Percentiles rank a stretch among this genome's conserved stretches.
These are phyloP conservation scores for Amaranthus palmeri DNA, from an alignment of 148 eudicot species.

Conservation along the genomic window DNA sequence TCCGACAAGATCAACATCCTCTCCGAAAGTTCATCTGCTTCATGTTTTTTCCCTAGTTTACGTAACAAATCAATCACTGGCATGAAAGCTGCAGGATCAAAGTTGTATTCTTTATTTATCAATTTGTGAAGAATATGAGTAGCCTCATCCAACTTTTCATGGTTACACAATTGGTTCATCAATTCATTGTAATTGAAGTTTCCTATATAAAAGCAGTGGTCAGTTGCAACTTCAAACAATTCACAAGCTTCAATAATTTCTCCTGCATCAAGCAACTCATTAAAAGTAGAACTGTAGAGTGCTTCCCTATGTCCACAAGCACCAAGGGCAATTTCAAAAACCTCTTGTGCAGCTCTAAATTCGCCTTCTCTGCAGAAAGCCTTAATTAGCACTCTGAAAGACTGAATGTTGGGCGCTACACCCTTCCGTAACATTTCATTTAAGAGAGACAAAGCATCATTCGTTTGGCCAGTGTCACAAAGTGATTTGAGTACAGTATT, in stretches of 20 bases:
- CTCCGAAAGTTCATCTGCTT: constrained; percentile 71
- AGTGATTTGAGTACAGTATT: constrained; percentile 56
- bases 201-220: constrained; percentile 58
- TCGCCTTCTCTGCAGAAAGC: constrained; percentile 82
- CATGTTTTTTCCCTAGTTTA: constrained; percentile 60
- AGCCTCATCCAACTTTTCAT: constrained; percentile 62
- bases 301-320: constrained; percentile 67
- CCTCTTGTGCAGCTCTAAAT: constrained; percentile 80
- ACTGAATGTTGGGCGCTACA: constrained; percentile 57
- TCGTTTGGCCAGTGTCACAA: constrained; percentile 61
- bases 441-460: constrained; percentile 69
- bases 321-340: constrained; percentile 59
- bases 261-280: constrained; percentile 72
- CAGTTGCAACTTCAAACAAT: constrained; percentile 58
- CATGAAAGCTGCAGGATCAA: constrained; percentile 82
- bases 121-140: constrained; percentile 46
- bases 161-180: constrained; percentile 54
- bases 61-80: constrained; percentile 77
- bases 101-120: constrained; percentile 50
- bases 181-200: constrained; percentile 65
- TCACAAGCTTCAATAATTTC: constrained; percentile 66
- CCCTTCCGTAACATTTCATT: constrained; percentile 72
- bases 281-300: constrained; percentile 64
- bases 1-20: constrained; percentile 66
- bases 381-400: constrained; percentile 62